Evolutionary conservation across 345 rosid species (phyloP), one percentile per base, ranked within the genome.

Genomic region (Trapa bicornis): DNA sequence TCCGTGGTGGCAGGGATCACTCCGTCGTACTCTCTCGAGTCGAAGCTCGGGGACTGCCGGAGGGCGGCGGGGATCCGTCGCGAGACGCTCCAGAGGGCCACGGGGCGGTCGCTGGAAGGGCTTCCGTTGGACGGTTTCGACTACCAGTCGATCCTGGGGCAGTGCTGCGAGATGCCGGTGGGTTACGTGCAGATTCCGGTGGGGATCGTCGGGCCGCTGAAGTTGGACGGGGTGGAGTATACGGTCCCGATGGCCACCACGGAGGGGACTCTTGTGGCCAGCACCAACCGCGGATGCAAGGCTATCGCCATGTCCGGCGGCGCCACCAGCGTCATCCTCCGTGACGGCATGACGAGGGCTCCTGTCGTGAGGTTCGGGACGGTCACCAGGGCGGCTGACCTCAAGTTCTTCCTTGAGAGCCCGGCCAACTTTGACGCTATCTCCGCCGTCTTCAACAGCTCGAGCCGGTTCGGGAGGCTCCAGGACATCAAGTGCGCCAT

Each of bases 171-270:
- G 71, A 78, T 81, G 81, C 80, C 84, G 1, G 68, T 81, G 3
- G 84, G 84, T 47, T 78, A 81, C 37, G 78, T 81, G 38, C 84
- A 81, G 76, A 78, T 81, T 14, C 84, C 84, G 0, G 84, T 81
- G 47, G 84, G 84, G 56, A 69, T 71, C 6, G 80, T 79, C 0
- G 86, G 86, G 3, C 86, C 86, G 4, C 68, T 82, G 41, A 43
- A 53, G 66, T 79, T 80, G 0, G 77, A 82, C 39, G 86, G 71
- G 9, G 61, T 13, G 60, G 80, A 80, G 48, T 80, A 73, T 71
- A 64, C 79, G 1, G 78, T 82, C 7, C 86, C 83, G 1, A 78
- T 82, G 83, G 83, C 83, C 37, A 82, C 83, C 6, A 82, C 83
- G 0, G 86, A 82, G 54, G 86, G 86, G 1, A 75, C 79, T 42